Base-by-base conservation (phyloP, 371 early-diverging fungal species). In the Actinomortierella ambigua region DNA sequence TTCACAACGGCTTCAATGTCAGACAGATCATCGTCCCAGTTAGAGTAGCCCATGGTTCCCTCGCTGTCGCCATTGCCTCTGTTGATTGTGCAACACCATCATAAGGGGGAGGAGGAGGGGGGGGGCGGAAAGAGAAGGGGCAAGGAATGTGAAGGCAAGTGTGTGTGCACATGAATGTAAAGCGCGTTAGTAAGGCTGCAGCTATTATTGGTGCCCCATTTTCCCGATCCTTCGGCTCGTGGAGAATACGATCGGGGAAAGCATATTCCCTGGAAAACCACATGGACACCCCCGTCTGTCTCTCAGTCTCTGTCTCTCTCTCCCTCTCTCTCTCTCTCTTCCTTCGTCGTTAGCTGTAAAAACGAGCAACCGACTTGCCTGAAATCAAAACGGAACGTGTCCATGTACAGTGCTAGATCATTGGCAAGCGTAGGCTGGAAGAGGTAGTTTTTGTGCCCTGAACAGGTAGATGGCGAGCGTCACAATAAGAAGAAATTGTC, bases 361-460 rank as follows among this genome's bases (percentile, higher is more conserved):
- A n/a, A n/a, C n/a, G n/a, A n/a, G n/a, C 4, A 46, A 20, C 20
- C 48, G 48, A 26, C 61, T 42, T 67, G 67, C 75, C 87, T 68
- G 59, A 84, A 84, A 59, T 87, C 87, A 59, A 85, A 83, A 13
- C 87, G 83, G 57, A 84, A 85, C 26, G 78, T 82, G 40, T 84
- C 79, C 56, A 79, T 80, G 58, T 56, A 60, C 1, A 63, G 68
- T 1, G 85, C 83, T 8, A 87, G 62, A 44, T 64, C 55, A 54
- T 83, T 65, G 24, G 85, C 82, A 24, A 87, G 59, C n/a, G 62
- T 51, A n/a, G 79, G 75, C 57, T 87, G 87, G 54, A 79, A 87
- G n/a, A 87, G 61, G 58, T 85, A 84, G 54, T 87, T 83, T 60
- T 87, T 87, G 63, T 87, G 87, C 7, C 87, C 87, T 83, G 41